Evolutionary conservation across 2,329 filamentous ascomycete species (phyloP).

Genomic region (Botrytis byssoidea): DNA sequence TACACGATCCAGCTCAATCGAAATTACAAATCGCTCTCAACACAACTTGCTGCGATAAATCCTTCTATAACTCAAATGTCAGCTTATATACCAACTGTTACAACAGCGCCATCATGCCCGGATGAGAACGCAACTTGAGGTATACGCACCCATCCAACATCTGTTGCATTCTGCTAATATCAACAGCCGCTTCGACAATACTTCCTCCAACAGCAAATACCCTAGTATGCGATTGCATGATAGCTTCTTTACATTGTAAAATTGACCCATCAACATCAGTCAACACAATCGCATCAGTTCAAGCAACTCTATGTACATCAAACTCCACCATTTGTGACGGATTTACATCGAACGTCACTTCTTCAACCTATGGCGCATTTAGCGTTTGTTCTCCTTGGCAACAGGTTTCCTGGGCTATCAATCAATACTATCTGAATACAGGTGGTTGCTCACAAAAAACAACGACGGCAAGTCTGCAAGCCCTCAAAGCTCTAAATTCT

Average conservation of each 20-base stretch:
- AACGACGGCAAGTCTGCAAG: background rate
- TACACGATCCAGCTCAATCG: constrained; percentile 64
- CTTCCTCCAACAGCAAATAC: constrained; percentile 80
- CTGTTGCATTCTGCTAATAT: background rate
- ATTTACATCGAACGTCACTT: constrained; percentile 51
- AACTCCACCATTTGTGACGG: constrained; percentile 40
- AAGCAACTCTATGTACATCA: constrained; percentile 48
- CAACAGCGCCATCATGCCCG: constrained; percentile 14
- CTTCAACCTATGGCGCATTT: constrained; percentile 71
- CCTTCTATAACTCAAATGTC: constrained; percentile 62
- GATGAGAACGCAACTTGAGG: background rate
- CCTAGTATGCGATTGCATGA: constrained; percentile 80
- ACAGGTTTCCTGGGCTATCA: constrained; percentile 70
- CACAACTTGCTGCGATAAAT: constrained; percentile 45
- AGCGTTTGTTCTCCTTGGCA: constrained; percentile 68
- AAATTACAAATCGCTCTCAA: constrained; percentile 62
- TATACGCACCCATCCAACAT: background rate
- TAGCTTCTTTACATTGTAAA: constrained; percentile 51
- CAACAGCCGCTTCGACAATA: constrained; percentile 47
- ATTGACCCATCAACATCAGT: constrained; percentile 30
- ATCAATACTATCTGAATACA: constrained; percentile 56
- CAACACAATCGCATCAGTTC: constrained; percentile 63
- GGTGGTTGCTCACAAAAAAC: background rate
- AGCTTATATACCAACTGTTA: constrained; percentile 51
- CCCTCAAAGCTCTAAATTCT: background rate